phyloP scores from a whole-genome alignment of 495 filamentous ascomycete species.

The Tricharina praecox region DNA sequence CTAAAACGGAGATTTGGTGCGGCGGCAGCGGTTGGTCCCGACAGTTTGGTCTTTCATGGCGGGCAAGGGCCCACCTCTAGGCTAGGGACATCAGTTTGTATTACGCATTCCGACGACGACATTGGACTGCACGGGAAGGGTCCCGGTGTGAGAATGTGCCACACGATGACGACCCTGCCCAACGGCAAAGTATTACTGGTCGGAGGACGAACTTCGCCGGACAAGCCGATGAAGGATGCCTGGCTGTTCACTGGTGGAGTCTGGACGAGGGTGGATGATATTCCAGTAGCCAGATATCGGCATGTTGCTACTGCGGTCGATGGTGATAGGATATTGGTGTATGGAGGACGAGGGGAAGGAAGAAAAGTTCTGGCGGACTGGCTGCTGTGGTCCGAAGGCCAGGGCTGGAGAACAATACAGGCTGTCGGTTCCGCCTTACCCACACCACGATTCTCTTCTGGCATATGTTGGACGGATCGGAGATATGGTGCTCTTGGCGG shows the following conservation, averaged over 20 bases:
- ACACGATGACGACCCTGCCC: constrained; percentile 48
- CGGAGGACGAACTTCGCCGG: constrained; percentile 65
- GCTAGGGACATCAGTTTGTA: constrained; percentile 17
- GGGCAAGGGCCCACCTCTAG: constrained; percentile 38
- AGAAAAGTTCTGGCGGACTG: constrained; percentile 41
- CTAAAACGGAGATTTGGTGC: constrained; percentile 32
- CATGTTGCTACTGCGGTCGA: constrained; percentile 46
- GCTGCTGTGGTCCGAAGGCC: constrained; percentile 43
- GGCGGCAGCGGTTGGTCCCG: constrained; percentile 28
- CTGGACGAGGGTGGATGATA: constrained; percentile 46
- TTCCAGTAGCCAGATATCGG: constrained; percentile 52
- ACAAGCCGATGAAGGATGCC: constrained; percentile 47
- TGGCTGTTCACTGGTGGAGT: constrained; percentile 44
- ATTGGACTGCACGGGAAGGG: neutral
- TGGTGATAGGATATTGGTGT: constrained; percentile 37
- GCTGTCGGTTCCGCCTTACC: neutral
- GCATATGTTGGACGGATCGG: constrained; percentile 28
- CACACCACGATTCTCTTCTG: neutral
- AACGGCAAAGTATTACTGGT: constrained; percentile 41
- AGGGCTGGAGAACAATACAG: constrained; percentile 34
- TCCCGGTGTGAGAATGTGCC: constrained; percentile 47
- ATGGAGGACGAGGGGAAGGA: constrained; percentile 50
- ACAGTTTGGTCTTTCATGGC: constrained; percentile 37
- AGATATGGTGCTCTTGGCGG: constrained; percentile 20
- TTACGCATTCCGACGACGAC: constrained; percentile 7